Evolutionary conservation across 2,329 filamentous ascomycete genomes (phyloP), one percentile per base, ranked within the genome.

Genomic region (Atkinsonella texensis): DNA sequence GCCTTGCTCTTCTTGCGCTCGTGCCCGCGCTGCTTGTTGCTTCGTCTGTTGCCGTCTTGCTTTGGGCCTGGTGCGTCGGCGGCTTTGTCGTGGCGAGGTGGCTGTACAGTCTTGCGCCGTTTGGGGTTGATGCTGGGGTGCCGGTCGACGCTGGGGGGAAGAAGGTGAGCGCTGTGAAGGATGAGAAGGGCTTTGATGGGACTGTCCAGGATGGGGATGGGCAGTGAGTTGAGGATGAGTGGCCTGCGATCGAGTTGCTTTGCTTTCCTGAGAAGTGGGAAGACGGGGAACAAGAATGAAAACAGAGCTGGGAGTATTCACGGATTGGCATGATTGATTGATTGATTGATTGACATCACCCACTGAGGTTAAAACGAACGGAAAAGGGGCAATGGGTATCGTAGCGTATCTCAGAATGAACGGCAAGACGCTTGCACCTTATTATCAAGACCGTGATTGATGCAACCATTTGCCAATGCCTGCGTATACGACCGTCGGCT

Each of bases 21-120:
- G 68, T 87, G 0, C 86, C 86, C 1, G 77, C 81, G 0, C 68
- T 91, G 39, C 77, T 87, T 64, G 65, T 87, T 55, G 83, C 84
- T 2, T 80, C 76, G 12, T 75, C 75, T 46, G 65, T 81, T 20
- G 85, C 80, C 5, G 68, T 81, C 1, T 74, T 83, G 54, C 67
- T 84, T 54, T 91, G 86, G 79, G 66, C 78, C 17, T 87, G 83
- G 80, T 81, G 75, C 8, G 68, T 85, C 9, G 77, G 74, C 13
- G 76, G 74, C 46, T 89, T 82, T 63, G 35, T 76, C 48, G 60
- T 71, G 40, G 70, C 66, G 3, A 69, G 70, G 48, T 76, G 72
- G 68, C 51, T 73, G 12, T 80, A 77, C 58, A 62, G 59, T 31
- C 63, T 63, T 51, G 56, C 61, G 6, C 63, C 65, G 1, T 51